Conservation (phyloP, 2,329 filamentous ascomycete genomes). For the Samsoniella hepiali region DNA sequence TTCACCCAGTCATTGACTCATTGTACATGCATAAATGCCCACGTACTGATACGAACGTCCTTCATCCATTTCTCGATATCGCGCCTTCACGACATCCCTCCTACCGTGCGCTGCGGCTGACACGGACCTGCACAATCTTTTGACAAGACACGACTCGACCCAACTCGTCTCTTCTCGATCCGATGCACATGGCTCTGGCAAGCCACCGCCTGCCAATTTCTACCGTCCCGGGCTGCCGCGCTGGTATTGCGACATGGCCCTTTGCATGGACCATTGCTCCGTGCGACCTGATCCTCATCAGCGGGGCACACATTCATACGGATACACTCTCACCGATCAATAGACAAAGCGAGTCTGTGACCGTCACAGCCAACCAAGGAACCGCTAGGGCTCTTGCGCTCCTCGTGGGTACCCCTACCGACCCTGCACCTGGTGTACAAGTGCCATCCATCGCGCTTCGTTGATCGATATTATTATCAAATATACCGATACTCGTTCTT, state of each 20-base stretch:
- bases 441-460: background rate
- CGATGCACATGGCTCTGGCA: background rate
- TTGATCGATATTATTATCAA: background rate
- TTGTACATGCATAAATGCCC: too few species aligned
- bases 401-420: background rate
- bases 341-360: background rate
- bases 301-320: background rate
- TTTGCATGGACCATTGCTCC: background rate
- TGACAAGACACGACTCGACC: background rate
- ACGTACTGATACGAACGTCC: too few species aligned
- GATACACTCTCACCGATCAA: background rate
- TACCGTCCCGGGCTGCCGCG: background rate
- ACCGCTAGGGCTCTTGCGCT: background rate
- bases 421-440: background rate
- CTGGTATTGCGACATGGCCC: slow-evolving; percentile 10
- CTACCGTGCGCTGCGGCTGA: background rate
- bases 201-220: background rate
- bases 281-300: background rate
- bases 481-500: background rate
- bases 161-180: background rate
- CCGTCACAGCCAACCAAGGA: background rate
- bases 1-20: too few species aligned
- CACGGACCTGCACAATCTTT: background rate
- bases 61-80: background rate
- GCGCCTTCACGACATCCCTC: background rate